Evolutionary conservation across 768 basidiomycete species (phyloP), one percentile per base, ranked within the genome.

Genomic region (Saitozyma sp.): DNA sequence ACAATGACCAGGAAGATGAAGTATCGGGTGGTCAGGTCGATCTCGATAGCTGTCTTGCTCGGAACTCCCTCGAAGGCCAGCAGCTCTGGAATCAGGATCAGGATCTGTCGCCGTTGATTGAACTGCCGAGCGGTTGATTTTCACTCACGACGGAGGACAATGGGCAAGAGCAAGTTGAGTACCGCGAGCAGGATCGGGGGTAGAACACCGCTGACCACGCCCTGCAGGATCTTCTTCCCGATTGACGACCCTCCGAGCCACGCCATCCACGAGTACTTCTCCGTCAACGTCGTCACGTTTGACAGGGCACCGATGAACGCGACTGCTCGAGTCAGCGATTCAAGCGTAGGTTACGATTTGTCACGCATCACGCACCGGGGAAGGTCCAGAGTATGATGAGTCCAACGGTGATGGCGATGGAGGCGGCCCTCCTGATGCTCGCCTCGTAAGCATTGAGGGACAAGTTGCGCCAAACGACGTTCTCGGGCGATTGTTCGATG

Each of bases 1-100:
- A 94, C 91, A 57, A 96, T 81, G 54, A 94, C 90, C 81, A 90
- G 89, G 84, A 96, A 96, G 66, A 91, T 82, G 82, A 95, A 95
- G 81, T 84, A 98, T 19, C 96, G 83, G 0, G 86, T 87, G 94
- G 97, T 96, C 73, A 99, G 80, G 56, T 88, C 90, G 6, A 96
- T 84, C 70, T 99, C 95, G 48, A 98, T 80, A 0, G 86, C 88
- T 0, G 88, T 90, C 41, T 84, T 84, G 67, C 89, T 88, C 0
- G 95, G 93, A 17, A 92, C 91, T 17, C 96, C 96, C 80, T 98
- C 91, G 58, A 96, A 88, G 17, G 85, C 83, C 11, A 87, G 90
- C 38, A 97, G 81, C 19, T 91, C 87, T 80, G 65, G 11, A 16
- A n/a, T 17, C n/a, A 41, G 49, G 49, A 42, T 0, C 2, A 13